Conservation (phyloP, 2,329 filamentous ascomycete species). For the Claviceps monticola region DNA sequence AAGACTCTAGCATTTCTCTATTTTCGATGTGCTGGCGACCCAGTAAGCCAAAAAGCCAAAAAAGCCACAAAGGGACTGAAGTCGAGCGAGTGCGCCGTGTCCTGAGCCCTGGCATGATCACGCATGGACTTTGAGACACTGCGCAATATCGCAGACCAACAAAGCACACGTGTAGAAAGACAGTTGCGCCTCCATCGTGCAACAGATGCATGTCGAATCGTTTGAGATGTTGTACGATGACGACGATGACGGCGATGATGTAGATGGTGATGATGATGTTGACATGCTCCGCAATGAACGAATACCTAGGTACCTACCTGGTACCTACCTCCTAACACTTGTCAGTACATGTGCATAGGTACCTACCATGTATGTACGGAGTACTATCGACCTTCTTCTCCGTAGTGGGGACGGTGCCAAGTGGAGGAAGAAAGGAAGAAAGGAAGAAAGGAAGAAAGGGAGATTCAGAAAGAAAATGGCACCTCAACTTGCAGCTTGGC, state of each 20-base stretch:
- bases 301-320: neutral
- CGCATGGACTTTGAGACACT: neutral
- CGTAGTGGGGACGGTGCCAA: neutral
- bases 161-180: neutral
- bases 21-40: neutral
- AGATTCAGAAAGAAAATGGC: neutral
- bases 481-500: neutral
- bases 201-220: neutral
- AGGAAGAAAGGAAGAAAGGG: neutral
- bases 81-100: neutral
- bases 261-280: neutral
- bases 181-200: neutral
- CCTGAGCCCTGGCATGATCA: neutral
- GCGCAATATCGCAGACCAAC: neutral
- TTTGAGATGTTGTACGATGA: neutral
- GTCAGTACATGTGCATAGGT: no score
- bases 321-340: neutral
- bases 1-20: neutral
- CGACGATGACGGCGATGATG: neutral
- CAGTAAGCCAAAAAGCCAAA: neutral
- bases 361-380: no score
- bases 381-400: neutral
- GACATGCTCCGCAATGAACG: neutral
- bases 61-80: neutral
- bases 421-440: neutral